Conservation (phyloP, 345 rosid genomes). For the Leavenworthia alabamica region DNA sequence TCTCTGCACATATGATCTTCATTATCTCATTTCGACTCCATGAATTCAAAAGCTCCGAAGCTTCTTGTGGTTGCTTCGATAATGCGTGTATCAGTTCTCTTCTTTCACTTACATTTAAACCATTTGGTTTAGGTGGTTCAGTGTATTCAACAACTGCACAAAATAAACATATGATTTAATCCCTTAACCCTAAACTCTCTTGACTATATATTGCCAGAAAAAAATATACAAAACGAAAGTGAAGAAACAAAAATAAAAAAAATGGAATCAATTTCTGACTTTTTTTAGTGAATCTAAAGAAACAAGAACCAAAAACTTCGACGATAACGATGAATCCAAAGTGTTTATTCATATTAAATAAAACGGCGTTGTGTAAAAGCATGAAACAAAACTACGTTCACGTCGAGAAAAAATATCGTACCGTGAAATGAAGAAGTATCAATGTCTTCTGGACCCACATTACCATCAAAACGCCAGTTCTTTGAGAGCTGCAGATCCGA, state of each 20-base stretch:
- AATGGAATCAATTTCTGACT: not conserved
- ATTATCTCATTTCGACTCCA: constrained; percentile 96
- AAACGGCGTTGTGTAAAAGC: constrained; percentile 20
- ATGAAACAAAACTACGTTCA: not conserved
- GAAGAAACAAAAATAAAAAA: not conserved
- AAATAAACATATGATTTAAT: not conserved
- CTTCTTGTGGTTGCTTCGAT: constrained; percentile 55
- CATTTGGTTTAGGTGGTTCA: constrained; percentile 2
- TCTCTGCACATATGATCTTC: constrained; percentile 83
- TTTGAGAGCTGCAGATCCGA: constrained; percentile 21
- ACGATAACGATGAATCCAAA: constrained; percentile 14
- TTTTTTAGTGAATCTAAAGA: not conserved
- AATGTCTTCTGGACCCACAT: constrained; percentile 38
- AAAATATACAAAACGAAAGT: not conserved
- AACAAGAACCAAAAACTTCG: not conserved
- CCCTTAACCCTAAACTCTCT: constrained; percentile 13
- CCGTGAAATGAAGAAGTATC: constrained; percentile 39
- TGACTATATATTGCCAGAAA: not conserved
- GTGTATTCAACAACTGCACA: constrained; percentile 7
- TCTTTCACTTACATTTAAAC: constrained; percentile 64
- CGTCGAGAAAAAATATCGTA: constrained; percentile 23
- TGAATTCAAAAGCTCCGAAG: constrained; percentile 62
- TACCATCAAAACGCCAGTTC: constrained; percentile 37
- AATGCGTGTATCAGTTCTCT: constrained; percentile 76
- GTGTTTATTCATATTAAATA: not conserved